Percentiles rank a stretch among this genome's conserved stretches.
Evolutionary conservation across 768 basidiomycete genomes (phyloP).

Genomic region (Lentinus brumalis): DNA sequence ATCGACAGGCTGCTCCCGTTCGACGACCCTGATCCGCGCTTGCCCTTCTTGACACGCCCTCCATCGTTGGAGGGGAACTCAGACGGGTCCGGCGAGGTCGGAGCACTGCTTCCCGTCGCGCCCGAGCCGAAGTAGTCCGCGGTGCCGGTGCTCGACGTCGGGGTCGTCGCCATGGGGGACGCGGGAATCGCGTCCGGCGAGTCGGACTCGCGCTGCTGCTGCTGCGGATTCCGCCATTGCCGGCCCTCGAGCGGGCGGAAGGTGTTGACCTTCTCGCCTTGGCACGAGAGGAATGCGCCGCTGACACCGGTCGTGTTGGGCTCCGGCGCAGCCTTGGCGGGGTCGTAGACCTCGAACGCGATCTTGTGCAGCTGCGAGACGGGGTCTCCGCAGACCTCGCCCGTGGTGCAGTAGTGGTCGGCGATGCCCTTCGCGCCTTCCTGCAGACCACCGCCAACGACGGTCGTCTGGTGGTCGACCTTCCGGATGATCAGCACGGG

Average conservation of each 20-base stretch:
- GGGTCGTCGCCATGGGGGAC: conserved; percentile 68
- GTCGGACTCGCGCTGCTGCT: conserved; percentile 32
- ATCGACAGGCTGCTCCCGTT: conserved; percentile 59
- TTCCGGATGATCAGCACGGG: conserved; percentile 94
- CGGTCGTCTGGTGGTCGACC: conserved; percentile 87
- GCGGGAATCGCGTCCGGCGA: conserved; percentile 55
- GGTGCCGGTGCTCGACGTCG: conserved; percentile 42
- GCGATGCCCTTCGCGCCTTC: conserved; percentile 85
- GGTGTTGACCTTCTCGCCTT: conserved; percentile 93
- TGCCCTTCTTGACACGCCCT: conserved; percentile 78
- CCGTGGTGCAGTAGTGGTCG: conserved; percentile 78
- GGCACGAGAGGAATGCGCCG: conserved; percentile 86
- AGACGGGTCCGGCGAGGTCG: conserved; percentile 64
- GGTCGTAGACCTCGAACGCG: conserved; percentile 88
- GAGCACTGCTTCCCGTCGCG: conserved; percentile 60
- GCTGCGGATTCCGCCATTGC: conserved; percentile 56
- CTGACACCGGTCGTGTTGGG: conserved; percentile 76
- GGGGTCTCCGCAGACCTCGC: conserved; percentile 90
- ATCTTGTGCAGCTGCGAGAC: conserved; percentile 97
- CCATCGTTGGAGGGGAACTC: conserved; percentile 83
- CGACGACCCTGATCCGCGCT: conserved; percentile 75
- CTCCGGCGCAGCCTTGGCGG: conserved; percentile 66
- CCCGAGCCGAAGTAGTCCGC: conserved; percentile 65
- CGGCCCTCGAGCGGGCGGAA: conserved; percentile 84
- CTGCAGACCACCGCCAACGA: conserved; percentile 87